Percentiles rank a stretch among this genome's conserved stretches.
Conservation (phyloP, 2,329 filamentous ascomycete genomes). For the Aureobasidium melanogenum region DNA sequence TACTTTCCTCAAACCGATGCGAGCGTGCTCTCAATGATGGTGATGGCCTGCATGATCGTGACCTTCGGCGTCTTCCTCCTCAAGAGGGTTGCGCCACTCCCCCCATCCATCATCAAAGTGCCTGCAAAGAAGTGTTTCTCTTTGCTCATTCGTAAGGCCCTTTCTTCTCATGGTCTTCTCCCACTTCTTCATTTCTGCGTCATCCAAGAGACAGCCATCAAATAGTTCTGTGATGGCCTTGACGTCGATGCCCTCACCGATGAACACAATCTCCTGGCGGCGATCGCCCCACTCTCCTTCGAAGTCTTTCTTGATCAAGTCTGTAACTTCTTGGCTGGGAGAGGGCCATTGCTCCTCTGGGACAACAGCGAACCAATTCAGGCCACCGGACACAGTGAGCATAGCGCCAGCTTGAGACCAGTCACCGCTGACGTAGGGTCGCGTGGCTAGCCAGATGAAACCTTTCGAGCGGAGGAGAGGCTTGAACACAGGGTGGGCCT, state of each 20-base stretch:
- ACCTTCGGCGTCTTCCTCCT: conserved; percentile 16
- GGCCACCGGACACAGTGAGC: conserved; percentile 50
- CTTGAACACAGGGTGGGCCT: conserved; percentile 42
- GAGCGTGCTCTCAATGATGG: background rate
- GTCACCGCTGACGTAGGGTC: conserved; percentile 47
- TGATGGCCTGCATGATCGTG: conserved; percentile 16
- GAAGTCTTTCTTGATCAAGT: conserved; percentile 43
- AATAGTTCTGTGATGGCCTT: conserved; percentile 43
- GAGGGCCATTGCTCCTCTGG: conserved; percentile 42
- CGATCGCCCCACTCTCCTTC: conserved; percentile 55
- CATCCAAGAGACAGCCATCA: conserved; percentile 54
- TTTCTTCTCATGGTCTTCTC: conserved; percentile 28
- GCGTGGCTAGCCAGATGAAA: conserved; percentile 51
- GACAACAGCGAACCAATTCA: conserved; percentile 52
- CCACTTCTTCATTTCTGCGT: conserved; percentile 43
- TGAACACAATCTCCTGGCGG: conserved; percentile 64
- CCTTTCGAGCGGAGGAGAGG: conserved; percentile 57
- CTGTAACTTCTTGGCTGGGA: conserved; percentile 38
- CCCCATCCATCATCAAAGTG: conserved; percentile 27
- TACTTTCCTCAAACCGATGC: background rate
- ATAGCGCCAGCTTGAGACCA: conserved; percentile 59
- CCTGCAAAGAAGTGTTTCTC: conserved; percentile 30
- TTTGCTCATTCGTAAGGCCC: conserved; percentile 6
- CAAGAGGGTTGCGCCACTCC: conserved; percentile 19
- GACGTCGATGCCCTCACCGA: conserved; percentile 55